phyloP scores from a whole-genome alignment of 2,329 filamentous ascomycete species.

The Aureobasidium sp. region DNA sequence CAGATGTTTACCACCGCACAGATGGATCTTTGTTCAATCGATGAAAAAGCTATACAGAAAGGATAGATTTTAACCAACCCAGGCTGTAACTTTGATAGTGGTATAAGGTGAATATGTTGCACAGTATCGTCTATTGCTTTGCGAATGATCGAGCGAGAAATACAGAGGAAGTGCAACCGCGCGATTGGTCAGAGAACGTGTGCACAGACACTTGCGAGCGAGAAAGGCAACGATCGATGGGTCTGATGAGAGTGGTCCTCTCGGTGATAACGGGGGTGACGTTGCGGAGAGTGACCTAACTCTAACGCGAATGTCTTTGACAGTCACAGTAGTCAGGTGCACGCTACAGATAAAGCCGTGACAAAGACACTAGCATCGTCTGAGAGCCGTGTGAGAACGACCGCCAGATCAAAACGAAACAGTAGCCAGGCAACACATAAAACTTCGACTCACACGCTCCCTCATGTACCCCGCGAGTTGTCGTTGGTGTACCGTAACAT shows the following conservation, averaged over 20 bases:
- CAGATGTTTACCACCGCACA: not conserved
- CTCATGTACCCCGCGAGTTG: slow-evolving; percentile 12
- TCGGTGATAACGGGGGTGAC: slow-evolving; percentile 1
- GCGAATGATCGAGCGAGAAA: slow-evolving; percentile 5
- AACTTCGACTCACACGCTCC: not conserved
- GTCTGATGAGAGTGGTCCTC: not conserved
- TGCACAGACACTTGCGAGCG: not conserved
- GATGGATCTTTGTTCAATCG: not conserved
- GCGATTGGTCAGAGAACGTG: not conserved
- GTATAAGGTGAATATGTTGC: slow-evolving; percentile 5
- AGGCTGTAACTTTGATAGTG: no score
- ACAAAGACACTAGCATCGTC: slow-evolving; percentile 4
- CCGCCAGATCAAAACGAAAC: not conserved
- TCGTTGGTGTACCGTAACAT: slow-evolving; percentile 15
- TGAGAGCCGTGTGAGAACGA: not conserved
- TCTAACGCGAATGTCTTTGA: not conserved
- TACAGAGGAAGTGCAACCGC: not conserved
- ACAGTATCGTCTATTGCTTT: not conserved
- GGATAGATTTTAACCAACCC: no score
- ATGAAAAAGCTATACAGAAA: not conserved
- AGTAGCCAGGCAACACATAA: not conserved
- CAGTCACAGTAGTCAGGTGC: not conserved
- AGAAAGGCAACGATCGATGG: not conserved
- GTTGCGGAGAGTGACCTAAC: slow-evolving; percentile 4
- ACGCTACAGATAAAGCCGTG: not conserved